These are phyloP conservation scores for Colletotrichum endophyticum DNA, from an alignment of 2,329 filamentous ascomycete genomes.

Conservation along the genomic window DNA sequence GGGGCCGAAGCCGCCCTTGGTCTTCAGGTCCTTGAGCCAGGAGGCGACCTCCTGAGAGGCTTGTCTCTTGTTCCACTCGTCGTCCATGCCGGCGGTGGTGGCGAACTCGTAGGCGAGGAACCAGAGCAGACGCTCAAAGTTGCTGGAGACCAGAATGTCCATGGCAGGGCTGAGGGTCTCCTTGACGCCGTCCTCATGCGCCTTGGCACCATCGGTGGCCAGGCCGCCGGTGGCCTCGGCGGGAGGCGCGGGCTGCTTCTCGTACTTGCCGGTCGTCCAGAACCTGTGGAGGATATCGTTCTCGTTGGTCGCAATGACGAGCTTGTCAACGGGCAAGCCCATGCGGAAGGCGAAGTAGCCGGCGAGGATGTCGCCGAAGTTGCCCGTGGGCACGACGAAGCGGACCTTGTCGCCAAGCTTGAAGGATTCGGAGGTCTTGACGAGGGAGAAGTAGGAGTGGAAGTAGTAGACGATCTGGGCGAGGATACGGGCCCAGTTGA, in stretches of 20 bases:
- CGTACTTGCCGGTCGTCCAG: slow-evolving; percentile 88
- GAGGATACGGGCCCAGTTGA: slow-evolving; percentile 94
- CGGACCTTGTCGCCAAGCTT: slow-evolving; percentile 73
- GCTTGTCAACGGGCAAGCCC: slow-evolving; percentile 86
- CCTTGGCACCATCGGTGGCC: slow-evolving; percentile 63
- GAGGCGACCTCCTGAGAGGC: slow-evolving; percentile 76
- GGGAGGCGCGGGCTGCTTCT: slow-evolving; percentile 75
- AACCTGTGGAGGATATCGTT: slow-evolving; percentile 97
- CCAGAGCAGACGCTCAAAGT: slow-evolving; percentile 96
- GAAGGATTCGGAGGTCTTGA: slow-evolving; percentile 61
- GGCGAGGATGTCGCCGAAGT: slow-evolving; percentile 94
- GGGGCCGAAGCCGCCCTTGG: slow-evolving; percentile 77
- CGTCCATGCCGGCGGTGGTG: slow-evolving; percentile 62
- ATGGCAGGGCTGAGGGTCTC: slow-evolving; percentile 95
- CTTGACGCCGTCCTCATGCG: slow-evolving; percentile 77
- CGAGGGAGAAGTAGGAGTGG: slow-evolving; percentile 87
- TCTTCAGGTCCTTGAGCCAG: slow-evolving; percentile 85
- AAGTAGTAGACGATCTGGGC: slow-evolving; percentile 99
- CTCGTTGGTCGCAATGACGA: slow-evolving; percentile 93
- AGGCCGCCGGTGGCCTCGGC: slow-evolving; percentile 67
- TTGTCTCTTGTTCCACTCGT: slow-evolving; percentile 69
- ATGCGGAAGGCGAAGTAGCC: slow-evolving; percentile 92
- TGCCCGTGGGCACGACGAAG: slow-evolving; percentile 92
- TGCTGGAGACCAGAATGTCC: slow-evolving; percentile 96
- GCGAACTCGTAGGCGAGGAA: slow-evolving; percentile 82